Evolutionary conservation across 2,329 filamentous ascomycete genomes (phyloP), one percentile per base, ranked within the genome.

Genomic region (Fusarium buharicum): DNA sequence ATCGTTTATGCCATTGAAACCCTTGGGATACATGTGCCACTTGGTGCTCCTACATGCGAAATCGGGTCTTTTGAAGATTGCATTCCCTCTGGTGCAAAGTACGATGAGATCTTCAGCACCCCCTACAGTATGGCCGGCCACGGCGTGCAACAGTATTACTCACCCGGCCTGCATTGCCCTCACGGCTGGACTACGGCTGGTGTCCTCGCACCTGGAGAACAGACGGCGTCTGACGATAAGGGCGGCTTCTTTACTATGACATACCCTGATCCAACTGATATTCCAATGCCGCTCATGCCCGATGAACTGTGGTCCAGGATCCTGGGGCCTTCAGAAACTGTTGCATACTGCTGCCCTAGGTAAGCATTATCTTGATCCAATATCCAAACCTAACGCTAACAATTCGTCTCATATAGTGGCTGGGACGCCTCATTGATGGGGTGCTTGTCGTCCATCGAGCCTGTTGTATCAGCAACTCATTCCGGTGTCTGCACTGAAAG

Each of bases 111-210:
- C 2, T 8, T 31, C 16, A n/a, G 3, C 8, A 34, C 18, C 14
- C 44, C 13, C n/a, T 40, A 31, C 39, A 58, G 4, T 24, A 3
- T 24, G 22, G 22, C 22, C 22, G 33, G 43, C 1, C 55, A 62
- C 6, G 59, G 54, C 2, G 49, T 60, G 12, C 31, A 70, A 13
- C 22, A 40, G 0, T 70, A 71, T 37, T 56, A 66, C 50, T 74
- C 71, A 0, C 68, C 70, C 0, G 72, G 66, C 1, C 18, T 69
- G 2, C 36, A 47, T 8, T 74, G 68, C 11, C 70, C 69, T 2
- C 55, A 63, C 0, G 64, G 62, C 0, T 70, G 69, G 67, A 70
- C 66, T 6, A 73, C 68, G 3, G 69, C 55, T 1, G 71, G 62
- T 12, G 27, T 55, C 1, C 33, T 69, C 16, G 56, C 56, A 1